Evolutionary conservation across 352 stramenopile species (phyloP).

Genomic region (Saprolegnia diclina): DNA sequence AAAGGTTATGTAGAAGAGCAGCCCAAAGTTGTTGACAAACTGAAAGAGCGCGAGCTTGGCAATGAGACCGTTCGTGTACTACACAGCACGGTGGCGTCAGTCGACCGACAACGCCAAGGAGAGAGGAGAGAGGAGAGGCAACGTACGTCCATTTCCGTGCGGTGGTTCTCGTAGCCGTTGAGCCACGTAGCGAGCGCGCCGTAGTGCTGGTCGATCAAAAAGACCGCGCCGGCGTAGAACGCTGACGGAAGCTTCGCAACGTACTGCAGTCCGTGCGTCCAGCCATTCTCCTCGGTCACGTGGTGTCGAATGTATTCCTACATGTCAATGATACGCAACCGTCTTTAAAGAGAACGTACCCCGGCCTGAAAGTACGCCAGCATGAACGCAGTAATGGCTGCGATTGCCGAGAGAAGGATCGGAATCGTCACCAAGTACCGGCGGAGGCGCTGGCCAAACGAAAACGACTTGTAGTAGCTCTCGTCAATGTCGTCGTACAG

Average conservation of each 20-base stretch:
- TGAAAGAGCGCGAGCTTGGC: conserved; percentile 97
- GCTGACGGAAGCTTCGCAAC: conserved; percentile 62
- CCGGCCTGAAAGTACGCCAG: conserved; percentile 76
- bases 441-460: conserved; percentile 65
- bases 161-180: conserved; percentile 92
- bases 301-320: conserved; percentile 50
- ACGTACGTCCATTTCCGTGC: conserved; percentile 79
- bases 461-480: conserved; percentile 78
- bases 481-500: conserved; percentile 74
- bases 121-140: conserved; percentile 7
- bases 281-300: conserved; percentile 56
- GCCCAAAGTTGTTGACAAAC: conserved; percentile 97
- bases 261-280: conserved; percentile 61
- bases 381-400: conserved; percentile 64
- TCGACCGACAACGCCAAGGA: no score
- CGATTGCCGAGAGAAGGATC: conserved; percentile 61
- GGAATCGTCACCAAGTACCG: conserved; percentile 69
- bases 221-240: conserved; percentile 65
- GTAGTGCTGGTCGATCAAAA: conserved; percentile 81
- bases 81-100: no score
- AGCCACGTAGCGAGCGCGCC: conserved; percentile 87
- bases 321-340: background rate
- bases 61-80: conserved; percentile 91
- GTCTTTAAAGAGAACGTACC: conserved; percentile 12
- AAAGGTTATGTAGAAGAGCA: conserved; percentile 95